Base-by-base conservation (phyloP, 1,284 basidiomycete genomes). In the Malassezia globosa region DNA sequence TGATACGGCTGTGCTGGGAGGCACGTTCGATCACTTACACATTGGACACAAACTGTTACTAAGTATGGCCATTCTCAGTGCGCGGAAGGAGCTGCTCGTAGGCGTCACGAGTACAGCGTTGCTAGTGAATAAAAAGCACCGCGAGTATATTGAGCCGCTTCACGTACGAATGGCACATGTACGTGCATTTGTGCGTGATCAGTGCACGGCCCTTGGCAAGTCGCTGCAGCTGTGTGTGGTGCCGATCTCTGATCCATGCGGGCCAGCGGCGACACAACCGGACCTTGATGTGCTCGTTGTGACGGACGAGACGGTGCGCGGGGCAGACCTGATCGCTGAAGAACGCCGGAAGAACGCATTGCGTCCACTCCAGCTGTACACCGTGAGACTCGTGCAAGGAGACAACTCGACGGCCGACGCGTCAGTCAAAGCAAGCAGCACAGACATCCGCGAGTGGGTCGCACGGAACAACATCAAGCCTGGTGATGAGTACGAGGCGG, bases 21-120 rank as follows among this genome's bases (percentile, higher is more conserved):
- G 83, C 8, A 97, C 92, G 0, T 97, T 97, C 71, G 92, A 99
- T 73, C 94, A 97, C 69, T 79, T 99, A 14, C 92, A 99, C 70
- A 82, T 88, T 1, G 92, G 92, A 0, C 92, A 99, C 77, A 96
- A 96, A 75, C 90, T 97, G 52, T 79, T 99, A 29, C 79, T 99
- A 5, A 86, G 86, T 61, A 87, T 94, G 80, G 83, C 81, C 7
- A 81, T 84, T 1, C 87, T 85, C 77, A 80, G 95, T 51, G 78
- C 87, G 0, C 73, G 75, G 38, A 73, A 78, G 56, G 87, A 86
- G 70, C 74, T 97, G 63, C 86, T 97, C 56, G 81, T 94, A 46
- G 94, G 94, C 4, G 76, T 97, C 29, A 68, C 69, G 84, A 83
- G 82, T 64, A 84, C 88, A 61, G 72, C 73, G 1, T 77, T 95